Evolutionary conservation across 2,329 filamentous ascomycete species (phyloP).

Genomic region (Fusarium sp.): DNA sequence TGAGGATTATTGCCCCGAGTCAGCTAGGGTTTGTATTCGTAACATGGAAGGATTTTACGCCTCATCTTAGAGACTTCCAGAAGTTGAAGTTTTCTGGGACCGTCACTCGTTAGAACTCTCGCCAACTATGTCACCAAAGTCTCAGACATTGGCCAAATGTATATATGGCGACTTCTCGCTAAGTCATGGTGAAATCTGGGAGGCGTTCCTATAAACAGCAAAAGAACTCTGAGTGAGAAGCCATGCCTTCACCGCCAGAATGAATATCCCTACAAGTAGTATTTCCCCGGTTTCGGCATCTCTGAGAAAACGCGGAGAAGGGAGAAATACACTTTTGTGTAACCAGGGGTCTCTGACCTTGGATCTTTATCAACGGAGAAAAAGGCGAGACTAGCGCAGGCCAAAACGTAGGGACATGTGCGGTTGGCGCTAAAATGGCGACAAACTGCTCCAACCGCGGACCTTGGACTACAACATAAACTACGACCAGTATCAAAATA

Average conservation of each 20-base stretch:
- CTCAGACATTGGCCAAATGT: not conserved
- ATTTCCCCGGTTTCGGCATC: conserved; percentile 18
- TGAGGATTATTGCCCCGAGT: conserved; percentile 31
- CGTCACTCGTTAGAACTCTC: not conserved
- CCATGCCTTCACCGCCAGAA: conserved; percentile 33
- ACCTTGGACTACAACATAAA: not conserved
- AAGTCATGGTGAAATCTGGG: conserved; percentile 22
- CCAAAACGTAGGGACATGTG: conserved; percentile 35
- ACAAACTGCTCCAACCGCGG: conserved; percentile 19
- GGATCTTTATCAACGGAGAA: conserved; percentile 6
- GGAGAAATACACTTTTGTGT: conserved; percentile 21
- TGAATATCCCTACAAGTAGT: not conserved
- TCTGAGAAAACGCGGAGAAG: conserved; percentile 12
- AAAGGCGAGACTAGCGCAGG: conserved; percentile 37
- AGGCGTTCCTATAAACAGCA: conserved; percentile 1
- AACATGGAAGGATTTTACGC: conserved; percentile 12
- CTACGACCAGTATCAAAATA: conserved; percentile 10
- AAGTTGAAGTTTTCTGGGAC: not conserved
- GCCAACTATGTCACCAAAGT: not conserved
- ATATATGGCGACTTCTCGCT: conserved; percentile 20
- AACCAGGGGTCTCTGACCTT: conserved; percentile 24
- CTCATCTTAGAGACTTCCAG: not conserved
- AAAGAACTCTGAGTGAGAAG: not conserved
- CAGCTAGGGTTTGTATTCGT: conserved; percentile 17
- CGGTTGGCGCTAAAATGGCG: conserved; percentile 40